A percentile compares a stretch with the other conserved stretches of the same genome.
These are phyloP conservation scores for Volvox reticuliferus DNA, from an alignment of 139 green algal genomes.

Conservation along the genomic window DNA sequence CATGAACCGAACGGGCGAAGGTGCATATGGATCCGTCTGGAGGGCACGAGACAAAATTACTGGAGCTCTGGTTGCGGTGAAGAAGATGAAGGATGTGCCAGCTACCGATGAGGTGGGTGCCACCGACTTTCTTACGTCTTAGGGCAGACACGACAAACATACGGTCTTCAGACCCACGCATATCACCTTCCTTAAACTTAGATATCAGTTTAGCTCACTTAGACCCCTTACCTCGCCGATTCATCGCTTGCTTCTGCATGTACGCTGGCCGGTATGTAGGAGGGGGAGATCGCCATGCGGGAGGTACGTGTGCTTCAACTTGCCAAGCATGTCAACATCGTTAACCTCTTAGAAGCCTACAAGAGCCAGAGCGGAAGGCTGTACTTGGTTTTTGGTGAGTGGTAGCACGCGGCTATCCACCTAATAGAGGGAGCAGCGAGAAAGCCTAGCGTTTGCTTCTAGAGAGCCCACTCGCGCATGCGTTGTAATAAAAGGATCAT, in stretches of 20 bases:
- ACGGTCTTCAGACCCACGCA: too few species aligned
- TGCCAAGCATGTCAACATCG: conserved; percentile 74
- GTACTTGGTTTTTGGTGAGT: conserved; percentile 80
- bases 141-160: too few species aligned
- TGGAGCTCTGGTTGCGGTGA: conserved; percentile 74
- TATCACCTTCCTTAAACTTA: too few species aligned
- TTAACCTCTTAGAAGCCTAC: conserved; percentile 82
- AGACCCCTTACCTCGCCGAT: too few species aligned
- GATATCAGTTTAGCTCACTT: too few species aligned
- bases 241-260: too few species aligned
- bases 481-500: too few species aligned
- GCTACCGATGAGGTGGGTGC: conserved; percentile 29
- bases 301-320: conserved; percentile 76
- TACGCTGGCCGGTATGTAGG: conserved; percentile 31
- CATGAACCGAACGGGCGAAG: conserved; percentile 31
- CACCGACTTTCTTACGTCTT: not conserved
- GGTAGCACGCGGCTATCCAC: not conserved
- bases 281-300: conserved; percentile 73
- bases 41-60: conserved; percentile 71
- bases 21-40: conserved; percentile 62
- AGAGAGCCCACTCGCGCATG: too few species aligned
- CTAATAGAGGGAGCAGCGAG: too few species aligned
- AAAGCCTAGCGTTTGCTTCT: too few species aligned
- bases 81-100: conserved; percentile 78
- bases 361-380: conserved; percentile 65